phyloP scores from a whole-genome alignment of 441 rosid species.

The Theobroma grandiflorum region DNA sequence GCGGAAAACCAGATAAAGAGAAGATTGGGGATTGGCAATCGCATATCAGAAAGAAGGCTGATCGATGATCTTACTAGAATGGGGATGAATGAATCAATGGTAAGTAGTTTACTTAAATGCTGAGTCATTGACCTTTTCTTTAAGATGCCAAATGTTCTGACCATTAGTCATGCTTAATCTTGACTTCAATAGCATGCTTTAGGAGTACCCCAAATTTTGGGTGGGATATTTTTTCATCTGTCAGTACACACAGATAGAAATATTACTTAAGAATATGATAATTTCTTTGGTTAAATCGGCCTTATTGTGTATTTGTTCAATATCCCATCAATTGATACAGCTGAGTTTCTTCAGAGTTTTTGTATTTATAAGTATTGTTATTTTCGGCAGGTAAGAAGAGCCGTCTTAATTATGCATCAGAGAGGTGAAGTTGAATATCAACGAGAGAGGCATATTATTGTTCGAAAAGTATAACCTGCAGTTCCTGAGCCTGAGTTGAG shows the following conservation, averaged over 20 bases:
- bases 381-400: constrained; percentile 83
- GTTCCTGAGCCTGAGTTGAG: neutral
- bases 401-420: constrained; percentile 94
- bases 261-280: neutral
- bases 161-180: neutral
- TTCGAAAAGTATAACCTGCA: constrained; percentile 63
- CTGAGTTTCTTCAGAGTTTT: neutral
- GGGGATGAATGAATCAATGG: constrained; percentile 94
- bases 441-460: constrained; percentile 82
- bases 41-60: constrained; percentile 88
- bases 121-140: neutral
- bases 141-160: neutral
- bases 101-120: constrained; percentile 41
- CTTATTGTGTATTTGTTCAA: neutral
- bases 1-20: constrained; percentile 96
- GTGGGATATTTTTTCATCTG: neutral
- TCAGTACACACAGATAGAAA: neutral
- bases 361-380: neutral
- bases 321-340: neutral
- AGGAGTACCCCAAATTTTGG: neutral
- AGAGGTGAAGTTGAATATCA: constrained; percentile 97
- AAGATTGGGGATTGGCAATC: constrained; percentile 88
- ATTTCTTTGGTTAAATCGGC: neutral
- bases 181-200: neutral
- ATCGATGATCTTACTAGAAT: constrained; percentile 84